phyloP scores from a whole-genome alignment of 805 yeast species.

The Kazachstania martiniae region DNA sequence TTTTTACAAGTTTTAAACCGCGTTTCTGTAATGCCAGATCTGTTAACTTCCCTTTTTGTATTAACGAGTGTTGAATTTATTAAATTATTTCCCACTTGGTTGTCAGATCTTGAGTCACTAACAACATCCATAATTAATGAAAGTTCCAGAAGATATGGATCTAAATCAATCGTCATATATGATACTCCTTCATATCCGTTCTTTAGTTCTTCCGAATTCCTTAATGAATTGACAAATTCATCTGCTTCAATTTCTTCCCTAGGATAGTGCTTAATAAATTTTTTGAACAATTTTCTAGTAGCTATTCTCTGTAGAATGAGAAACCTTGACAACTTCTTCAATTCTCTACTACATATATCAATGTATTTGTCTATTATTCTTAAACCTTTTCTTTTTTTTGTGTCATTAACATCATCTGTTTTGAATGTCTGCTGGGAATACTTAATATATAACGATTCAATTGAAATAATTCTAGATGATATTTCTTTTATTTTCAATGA shows the following conservation, averaged over 20 bases:
- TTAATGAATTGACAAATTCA: constrained; percentile 9
- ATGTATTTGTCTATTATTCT: constrained; percentile 11
- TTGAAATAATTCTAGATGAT: constrained; percentile 18
- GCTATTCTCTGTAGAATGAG: constrained; percentile 53
- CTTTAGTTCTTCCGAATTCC: constrained; percentile 8
- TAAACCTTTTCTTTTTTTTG: constrained; percentile 9
- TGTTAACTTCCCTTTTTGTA: background rate
- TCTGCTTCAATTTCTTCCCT: constrained; percentile 6
- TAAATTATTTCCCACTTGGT: too few species aligned
- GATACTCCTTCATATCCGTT: constrained; percentile 33
- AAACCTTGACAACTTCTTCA: constrained; percentile 46
- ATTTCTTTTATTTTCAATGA: constrained; percentile 24
- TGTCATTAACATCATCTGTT: background rate
- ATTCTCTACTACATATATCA: constrained; percentile 23
- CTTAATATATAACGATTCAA: constrained; percentile 18
- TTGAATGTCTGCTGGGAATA: constrained; percentile 4
- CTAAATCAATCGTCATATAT: constrained; percentile 38
- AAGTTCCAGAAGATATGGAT: constrained; percentile 38
- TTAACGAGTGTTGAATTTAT: background rate
- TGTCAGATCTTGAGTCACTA: constrained; percentile 6
- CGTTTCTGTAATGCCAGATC: background rate
- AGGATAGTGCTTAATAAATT: constrained; percentile 27
- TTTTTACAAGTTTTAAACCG: too few species aligned
- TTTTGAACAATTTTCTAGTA: constrained; percentile 47
- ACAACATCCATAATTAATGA: constrained; percentile 35